A percentile compares a stretch with the other conserved stretches of the same genome.
These are phyloP conservation scores for Rhizopus microsporus DNA, from an alignment of 371 early-diverging fungal species.

Conservation along the genomic window DNA sequence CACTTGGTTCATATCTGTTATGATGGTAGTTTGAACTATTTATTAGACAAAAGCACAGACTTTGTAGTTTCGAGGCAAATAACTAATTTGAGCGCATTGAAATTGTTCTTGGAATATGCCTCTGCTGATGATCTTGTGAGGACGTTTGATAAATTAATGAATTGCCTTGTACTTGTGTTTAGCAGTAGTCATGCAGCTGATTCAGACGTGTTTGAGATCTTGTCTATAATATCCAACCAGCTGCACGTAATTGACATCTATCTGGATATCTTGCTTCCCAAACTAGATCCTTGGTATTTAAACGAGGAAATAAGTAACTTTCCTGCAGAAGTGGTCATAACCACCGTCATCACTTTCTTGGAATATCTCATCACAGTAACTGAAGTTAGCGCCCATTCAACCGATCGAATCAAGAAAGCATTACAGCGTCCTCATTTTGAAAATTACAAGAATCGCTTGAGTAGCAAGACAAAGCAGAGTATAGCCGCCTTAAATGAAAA, in stretches of 20 bases:
- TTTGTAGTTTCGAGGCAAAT: conserved; percentile 24
- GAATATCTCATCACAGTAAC: neutral
- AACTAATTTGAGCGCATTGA: conserved; percentile 17
- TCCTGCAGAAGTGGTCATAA: neutral
- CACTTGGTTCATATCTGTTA: conserved; percentile 38
- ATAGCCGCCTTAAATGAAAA: too few species aligned
- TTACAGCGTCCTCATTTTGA: conserved; percentile 13
- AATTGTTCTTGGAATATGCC: conserved; percentile 18
- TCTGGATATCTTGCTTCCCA: conserved; percentile 17
- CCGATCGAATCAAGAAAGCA: neutral
- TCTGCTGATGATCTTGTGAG: conserved; percentile 20
- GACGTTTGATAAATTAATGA: conserved; percentile 12
- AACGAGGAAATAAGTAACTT: conserved; percentile 13
- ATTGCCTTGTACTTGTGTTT: conserved; percentile 15
- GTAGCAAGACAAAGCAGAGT: too few species aligned
- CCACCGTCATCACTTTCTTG: conserved; percentile 12
- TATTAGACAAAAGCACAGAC: conserved; percentile 21
- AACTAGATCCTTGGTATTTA: conserved; percentile 10
- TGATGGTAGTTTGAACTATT: conserved; percentile 16
- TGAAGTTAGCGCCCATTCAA: neutral
- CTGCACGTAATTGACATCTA: conserved; percentile 19
- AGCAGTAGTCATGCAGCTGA: neutral
- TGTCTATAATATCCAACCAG: conserved; percentile 1
- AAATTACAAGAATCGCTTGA: neutral
- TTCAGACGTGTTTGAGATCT: conserved; percentile 3